Evolutionary conservation across 2,329 filamentous ascomycete species (phyloP).

Genomic region (Xylaria sp.): DNA sequence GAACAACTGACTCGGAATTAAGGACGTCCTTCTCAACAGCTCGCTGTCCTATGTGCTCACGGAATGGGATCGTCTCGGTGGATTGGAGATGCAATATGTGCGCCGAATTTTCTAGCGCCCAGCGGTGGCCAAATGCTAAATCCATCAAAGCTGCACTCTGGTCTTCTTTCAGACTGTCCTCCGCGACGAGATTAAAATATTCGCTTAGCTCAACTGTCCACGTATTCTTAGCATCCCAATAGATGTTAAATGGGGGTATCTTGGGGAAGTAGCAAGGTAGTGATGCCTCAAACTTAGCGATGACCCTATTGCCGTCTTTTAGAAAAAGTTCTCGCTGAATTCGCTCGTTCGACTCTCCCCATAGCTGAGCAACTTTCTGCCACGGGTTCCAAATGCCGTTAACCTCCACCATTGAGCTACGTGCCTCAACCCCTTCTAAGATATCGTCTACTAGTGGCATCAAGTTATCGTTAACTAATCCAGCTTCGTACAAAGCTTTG

Average conservation of each 20-base stretch:
- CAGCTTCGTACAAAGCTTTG: conserved; percentile 72
- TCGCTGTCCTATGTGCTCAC: conserved; percentile 39
- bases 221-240: conserved; percentile 52
- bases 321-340: conserved; percentile 52
- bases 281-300: conserved; percentile 56
- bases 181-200: conserved; percentile 18
- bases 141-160: conserved; percentile 60
- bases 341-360: conserved; percentile 52
- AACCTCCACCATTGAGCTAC: conserved; percentile 52
- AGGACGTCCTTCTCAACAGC: conserved; percentile 43
- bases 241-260: conserved; percentile 53
- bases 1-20: conserved; percentile 53
- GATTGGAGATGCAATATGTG: conserved; percentile 59
- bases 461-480: conserved; percentile 81
- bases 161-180: conserved; percentile 48
- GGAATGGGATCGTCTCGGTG: conserved; percentile 40
- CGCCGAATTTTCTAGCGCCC: conserved; percentile 52
- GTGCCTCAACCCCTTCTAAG: conserved; percentile 53
- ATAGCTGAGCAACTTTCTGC: conserved; percentile 56
- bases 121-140: conserved; percentile 62
- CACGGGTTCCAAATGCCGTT: conserved; percentile 60
- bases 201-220: conserved; percentile 54
- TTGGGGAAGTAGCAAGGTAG: conserved; percentile 58
- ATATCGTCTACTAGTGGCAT: conserved; percentile 69
- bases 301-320: conserved; percentile 48